These are phyloP conservation scores for Sparassis latifolia DNA, from an alignment of 1,284 basidiomycete species.

Conservation along the genomic window DNA sequence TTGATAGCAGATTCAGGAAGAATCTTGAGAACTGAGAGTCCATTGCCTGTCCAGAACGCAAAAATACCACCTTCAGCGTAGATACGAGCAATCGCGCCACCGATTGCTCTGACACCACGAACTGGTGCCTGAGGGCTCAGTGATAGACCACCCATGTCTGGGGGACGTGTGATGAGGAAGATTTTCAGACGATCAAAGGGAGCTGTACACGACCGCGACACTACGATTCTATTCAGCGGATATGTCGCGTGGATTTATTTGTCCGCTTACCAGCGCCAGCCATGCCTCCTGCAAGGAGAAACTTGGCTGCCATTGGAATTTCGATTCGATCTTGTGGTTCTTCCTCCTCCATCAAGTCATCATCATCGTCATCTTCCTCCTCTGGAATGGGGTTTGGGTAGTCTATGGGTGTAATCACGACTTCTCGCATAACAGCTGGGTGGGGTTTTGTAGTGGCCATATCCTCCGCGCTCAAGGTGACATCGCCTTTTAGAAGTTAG, in stretches of 20 bases:
- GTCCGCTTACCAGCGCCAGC: constrained; percentile 77
- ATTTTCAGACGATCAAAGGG: constrained; percentile 97
- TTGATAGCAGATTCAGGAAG: constrained; percentile 98
- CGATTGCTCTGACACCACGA: constrained; percentile 65
- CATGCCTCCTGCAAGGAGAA: constrained; percentile 89
- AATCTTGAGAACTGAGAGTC: constrained; percentile 83
- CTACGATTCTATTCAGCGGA: constrained; percentile 30
- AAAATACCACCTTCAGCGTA: constrained; percentile 84
- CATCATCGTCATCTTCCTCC: constrained; percentile 34
- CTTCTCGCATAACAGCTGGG: constrained; percentile 15
- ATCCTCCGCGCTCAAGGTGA: constrained; percentile 68
- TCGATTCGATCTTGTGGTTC: constrained; percentile 63
- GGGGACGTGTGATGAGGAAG: constrained; percentile 86
- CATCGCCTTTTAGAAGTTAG: constrained; percentile 51
- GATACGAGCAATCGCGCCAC: constrained; percentile 69
- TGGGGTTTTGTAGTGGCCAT: constrained; percentile 20
- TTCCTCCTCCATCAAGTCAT: constrained; percentile 49
- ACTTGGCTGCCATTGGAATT: constrained; percentile 76
- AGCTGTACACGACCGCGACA: constrained; percentile 93
- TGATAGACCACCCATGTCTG: constrained; percentile 55
- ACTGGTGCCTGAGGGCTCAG: constrained; percentile 39
- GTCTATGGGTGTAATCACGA: constrained; percentile 21
- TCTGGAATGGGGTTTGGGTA: constrained; percentile 31
- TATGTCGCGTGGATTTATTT: too few relatives aligned
- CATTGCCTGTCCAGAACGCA: constrained; percentile 93